Percentiles rank a stretch among this genome's conserved stretches.
Evolutionary conservation across 1,284 basidiomycete genomes (phyloP).

Genomic region (Tilletia caries): DNA sequence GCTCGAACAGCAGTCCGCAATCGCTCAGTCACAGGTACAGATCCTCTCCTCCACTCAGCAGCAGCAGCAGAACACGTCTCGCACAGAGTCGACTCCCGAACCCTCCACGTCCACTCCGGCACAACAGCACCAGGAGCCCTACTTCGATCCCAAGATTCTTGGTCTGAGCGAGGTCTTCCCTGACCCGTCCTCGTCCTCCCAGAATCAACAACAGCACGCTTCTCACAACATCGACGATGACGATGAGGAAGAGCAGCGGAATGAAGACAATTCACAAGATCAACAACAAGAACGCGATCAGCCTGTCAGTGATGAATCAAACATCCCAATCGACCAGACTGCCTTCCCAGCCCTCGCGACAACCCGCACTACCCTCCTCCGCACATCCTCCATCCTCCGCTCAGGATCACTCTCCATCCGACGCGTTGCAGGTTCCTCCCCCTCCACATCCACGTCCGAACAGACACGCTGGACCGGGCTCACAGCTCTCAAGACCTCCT

Average conservation of each 20-base stretch:
- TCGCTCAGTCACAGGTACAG: neutral
- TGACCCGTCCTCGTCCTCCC: neutral
- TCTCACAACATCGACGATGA: neutral
- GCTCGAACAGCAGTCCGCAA: neutral
- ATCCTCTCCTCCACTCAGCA: neutral
- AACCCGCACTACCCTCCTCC: neutral
- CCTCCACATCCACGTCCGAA: neutral
- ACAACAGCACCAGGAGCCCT: neutral
- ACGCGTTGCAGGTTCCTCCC: neutral
- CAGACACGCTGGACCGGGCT: neutral
- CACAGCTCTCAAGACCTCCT: neutral
- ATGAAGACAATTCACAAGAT: neutral
- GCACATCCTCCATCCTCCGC: conserved; percentile 3
- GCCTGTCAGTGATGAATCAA: neutral
- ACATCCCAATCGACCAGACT: neutral
- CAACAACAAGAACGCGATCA: neutral
- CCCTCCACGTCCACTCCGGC: neutral
- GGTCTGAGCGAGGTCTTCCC: conserved; percentile 11
- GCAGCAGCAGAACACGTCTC: neutral
- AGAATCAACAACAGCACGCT: neutral
- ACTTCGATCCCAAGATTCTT: conserved; percentile 12
- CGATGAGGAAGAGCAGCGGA: neutral
- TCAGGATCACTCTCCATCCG: neutral
- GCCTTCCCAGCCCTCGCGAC: neutral
- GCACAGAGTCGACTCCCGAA: neutral